Evolutionary conservation across 768 basidiomycete species (phyloP).

Genomic region (Mycena metata): DNA sequence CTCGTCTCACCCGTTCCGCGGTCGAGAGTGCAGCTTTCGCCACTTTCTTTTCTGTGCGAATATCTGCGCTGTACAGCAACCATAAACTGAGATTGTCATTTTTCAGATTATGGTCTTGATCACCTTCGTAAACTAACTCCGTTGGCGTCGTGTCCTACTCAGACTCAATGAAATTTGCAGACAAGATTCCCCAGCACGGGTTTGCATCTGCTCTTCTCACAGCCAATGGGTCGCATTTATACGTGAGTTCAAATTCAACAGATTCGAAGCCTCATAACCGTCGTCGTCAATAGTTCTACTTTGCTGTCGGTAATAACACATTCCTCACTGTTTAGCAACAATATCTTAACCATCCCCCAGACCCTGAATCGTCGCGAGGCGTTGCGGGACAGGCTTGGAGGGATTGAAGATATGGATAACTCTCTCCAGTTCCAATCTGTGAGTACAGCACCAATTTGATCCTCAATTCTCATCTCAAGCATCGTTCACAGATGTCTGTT

Average conservation of each 20-base stretch:
- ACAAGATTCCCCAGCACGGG: slow-evolving; percentile 1
- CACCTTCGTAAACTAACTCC: slow-evolving; percentile 2
- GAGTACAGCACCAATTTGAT: no score
- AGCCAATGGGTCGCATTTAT: slow-evolving; percentile 31
- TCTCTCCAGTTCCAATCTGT: no score
- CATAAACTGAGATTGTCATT: not conserved
- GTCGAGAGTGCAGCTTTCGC: slow-evolving; percentile 30
- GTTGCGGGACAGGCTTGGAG: slow-evolving; percentile 6
- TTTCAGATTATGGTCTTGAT: slow-evolving; percentile 21
- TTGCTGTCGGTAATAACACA: slow-evolving; percentile 3
- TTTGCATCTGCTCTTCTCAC: slow-evolving; percentile 16
- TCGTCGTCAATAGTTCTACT: not conserved
- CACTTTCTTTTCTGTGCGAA: slow-evolving; percentile 22
- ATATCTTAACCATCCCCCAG: not conserved
- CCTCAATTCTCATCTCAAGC: no score
- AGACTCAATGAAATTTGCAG: not conserved
- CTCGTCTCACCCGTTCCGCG: slow-evolving; percentile 11
- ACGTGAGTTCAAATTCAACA: slow-evolving; percentile 7
- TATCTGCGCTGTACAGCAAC: no score
- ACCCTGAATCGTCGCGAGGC: slow-evolving; percentile 21
- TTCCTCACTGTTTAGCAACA: no score
- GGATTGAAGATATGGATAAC: not conserved
- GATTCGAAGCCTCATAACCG: not conserved
- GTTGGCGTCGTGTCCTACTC: not conserved
- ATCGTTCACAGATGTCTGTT: no score